Base-by-base conservation (phyloP, 192 early-diverging fungal species). In the Podochytrium sp. region DNA sequence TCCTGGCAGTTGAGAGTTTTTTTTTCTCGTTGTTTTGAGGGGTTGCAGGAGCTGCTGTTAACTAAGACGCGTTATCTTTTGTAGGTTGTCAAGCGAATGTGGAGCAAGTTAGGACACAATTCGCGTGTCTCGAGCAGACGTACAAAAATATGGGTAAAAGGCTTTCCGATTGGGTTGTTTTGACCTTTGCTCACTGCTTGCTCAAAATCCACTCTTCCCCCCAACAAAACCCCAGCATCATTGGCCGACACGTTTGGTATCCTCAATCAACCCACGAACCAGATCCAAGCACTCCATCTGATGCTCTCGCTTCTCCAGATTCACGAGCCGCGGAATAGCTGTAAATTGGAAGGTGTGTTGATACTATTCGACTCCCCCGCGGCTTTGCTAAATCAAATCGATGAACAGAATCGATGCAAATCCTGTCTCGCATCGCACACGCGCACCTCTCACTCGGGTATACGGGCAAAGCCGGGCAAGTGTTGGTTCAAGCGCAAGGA, bases 361-460 rank as follows among this genome's bases (percentile, higher is more conserved):
- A 34, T 25, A 38, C 33, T 34, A 32, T 34, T 63, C 23, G 2
- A 20, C 38, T 63, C 12, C 33, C 33, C 18, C 14, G 59, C 0
- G 2, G 27, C 2, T 68, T 42, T 23, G 38, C 39, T 27, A 55
- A 66, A 37, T 50, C 55, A 18, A 34, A 52, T 52, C 52, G 72
- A 34, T 29, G 57, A 20, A 33, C 76, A 91, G 86, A 86, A 39
- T 73, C 81, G 12, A 75, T 84, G 0, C n/a, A 67, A 37, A 78
- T 80, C 6, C 87, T 78, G 32, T 69, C 80, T 10, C 73, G 79
- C 4, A 85, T 93, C 34, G 86, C 84, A 16, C 60, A 79, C 18
- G 81, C 80, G 1, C 93, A 92, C 68, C 55, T 87, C 4, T 74
- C 73, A 20, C 59, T 94, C 7, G 93, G 93, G 7, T 93, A 94